phyloP scores from a whole-genome alignment of 108 stramenopile genomes.

The Poteriospumella lacustris region DNA sequence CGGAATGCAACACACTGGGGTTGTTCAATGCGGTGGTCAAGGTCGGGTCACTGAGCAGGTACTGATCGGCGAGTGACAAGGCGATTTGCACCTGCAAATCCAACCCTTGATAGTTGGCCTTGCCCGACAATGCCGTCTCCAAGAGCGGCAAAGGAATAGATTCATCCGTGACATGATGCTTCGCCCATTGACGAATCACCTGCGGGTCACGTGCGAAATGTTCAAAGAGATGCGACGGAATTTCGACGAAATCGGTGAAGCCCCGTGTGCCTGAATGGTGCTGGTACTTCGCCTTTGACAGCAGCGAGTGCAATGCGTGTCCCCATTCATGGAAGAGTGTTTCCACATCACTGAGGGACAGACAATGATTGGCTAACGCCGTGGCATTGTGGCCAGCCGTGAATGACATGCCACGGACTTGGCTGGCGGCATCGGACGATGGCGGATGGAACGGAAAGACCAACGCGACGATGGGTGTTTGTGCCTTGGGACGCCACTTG shows the following conservation, averaged over 20 bases:
- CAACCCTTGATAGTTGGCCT: background rate
- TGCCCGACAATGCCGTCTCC: slow-evolving; percentile 37
- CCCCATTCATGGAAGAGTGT: slow-evolving; percentile 96
- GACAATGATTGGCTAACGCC: too few species aligned
- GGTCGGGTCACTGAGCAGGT: slow-evolving; percentile 42
- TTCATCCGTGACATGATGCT: slow-evolving; percentile 40
- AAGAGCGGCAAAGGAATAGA: slow-evolving; percentile 32
- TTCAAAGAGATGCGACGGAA: slow-evolving; percentile 54
- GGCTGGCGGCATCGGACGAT: too few species aligned
- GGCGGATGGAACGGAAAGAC: too few species aligned
- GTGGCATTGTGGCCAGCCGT: too few species aligned
- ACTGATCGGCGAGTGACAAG: slow-evolving; percentile 50
- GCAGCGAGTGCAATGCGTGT: slow-evolving; percentile 86
- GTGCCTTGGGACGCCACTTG: too few species aligned
- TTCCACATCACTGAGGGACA: slow-evolving; percentile 85
- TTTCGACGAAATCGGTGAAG: slow-evolving; percentile 2
- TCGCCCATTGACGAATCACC: slow-evolving; percentile 38
- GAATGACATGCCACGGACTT: too few species aligned
- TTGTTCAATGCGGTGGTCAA: background rate
- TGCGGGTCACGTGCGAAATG: slow-evolving; percentile 39
- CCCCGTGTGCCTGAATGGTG: slow-evolving; percentile 85
- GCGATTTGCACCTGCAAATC: slow-evolving; percentile 46
- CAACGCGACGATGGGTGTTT: too few species aligned
- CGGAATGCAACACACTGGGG: background rate
- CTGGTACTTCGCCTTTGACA: slow-evolving; percentile 84